Base-by-base conservation (phyloP, 495 filamentous ascomycete species). In the Hyaloscypha variabilis region DNA sequence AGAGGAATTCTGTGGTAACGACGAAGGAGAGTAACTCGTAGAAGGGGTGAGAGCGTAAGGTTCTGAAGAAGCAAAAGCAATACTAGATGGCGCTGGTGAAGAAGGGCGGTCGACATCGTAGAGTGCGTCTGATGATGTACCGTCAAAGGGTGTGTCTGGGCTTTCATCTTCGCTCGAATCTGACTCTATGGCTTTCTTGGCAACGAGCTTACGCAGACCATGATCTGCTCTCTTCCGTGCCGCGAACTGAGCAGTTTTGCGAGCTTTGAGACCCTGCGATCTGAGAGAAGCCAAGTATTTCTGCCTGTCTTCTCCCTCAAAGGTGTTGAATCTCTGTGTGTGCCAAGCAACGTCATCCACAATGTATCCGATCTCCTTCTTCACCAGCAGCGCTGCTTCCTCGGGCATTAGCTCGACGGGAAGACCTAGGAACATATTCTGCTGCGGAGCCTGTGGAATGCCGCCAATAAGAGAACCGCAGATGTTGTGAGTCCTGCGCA, bases 351-450 rank as follows among this genome's bases (percentile, higher is more conserved):
- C 78, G 75, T 96, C 93, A 74, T 97, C 89, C 70, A 90, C 88
- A 65, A 96, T 84, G 77, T 90, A 93, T 63, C 84, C 93, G 69
- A 87, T 84, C 69, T 85, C 87, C 70, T 88, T 90, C 69, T 97
- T 91, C 64, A 96, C 88, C 34, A 99, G 83, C 62, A 97, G 73
- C 62, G 87, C 84, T 3, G 88, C 93, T 78, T 99, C 95, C 75
- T 98, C 95, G 0, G 91, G 88, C 84, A 94, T 92, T 49, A 99
- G 79, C 78, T 97, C 89, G 42, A 97, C 71, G 1, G 95, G 95
- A 39, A 98, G 76, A 23, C 95, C 92, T 63, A 93, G 83, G 74
- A 98, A 97, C 58, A 97, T 83, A 80, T 97, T 99, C 76, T 99
- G 95, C 69, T 94, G 92, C 6, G 94, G 93, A 50, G 90, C 86